phyloP scores from a whole-genome alignment of 768 basidiomycete species.

The Suillus luteus region DNA sequence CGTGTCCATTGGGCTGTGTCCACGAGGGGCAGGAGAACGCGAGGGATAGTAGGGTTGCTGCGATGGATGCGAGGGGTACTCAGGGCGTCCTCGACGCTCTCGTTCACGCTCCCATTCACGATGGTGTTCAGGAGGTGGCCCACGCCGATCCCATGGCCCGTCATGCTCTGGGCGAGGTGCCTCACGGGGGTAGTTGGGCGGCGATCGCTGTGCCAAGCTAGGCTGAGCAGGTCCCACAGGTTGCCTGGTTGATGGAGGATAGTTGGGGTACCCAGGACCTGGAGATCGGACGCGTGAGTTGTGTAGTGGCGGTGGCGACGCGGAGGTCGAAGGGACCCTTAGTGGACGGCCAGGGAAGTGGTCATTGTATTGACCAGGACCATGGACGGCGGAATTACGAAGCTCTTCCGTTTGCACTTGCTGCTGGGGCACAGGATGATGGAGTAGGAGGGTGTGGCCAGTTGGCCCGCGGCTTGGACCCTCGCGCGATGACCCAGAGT shows the following conservation, averaged over 20 bases:
- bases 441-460: conserved; percentile 59
- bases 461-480: conserved; percentile 49
- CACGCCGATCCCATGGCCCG: conserved; percentile 60
- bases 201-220: conserved; percentile 56
- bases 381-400: conserved; percentile 41
- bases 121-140: conserved; percentile 43
- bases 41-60: conserved; percentile 35
- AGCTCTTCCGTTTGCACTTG: conserved; percentile 54
- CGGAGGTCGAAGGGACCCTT: conserved; percentile 58
- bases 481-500: conserved; percentile 51
- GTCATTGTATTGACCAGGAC: conserved; percentile 53
- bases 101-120: conserved; percentile 55
- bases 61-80: conserved; percentile 35
- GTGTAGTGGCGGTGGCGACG: conserved; percentile 56
- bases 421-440: conserved; percentile 68
- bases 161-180: conserved; percentile 53
- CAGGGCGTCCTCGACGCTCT: conserved; percentile 39
- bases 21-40: conserved; percentile 41
- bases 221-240: conserved; percentile 55
- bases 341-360: conserved; percentile 51
- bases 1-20: conserved; percentile 55
- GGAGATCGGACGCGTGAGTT: conserved; percentile 51
- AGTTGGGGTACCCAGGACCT: conserved; percentile 47
- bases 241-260: conserved; percentile 48
- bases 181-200: conserved; percentile 59